Conservation (phyloP, 306 rosid genomes). For the Alnus glutinosa region DNA sequence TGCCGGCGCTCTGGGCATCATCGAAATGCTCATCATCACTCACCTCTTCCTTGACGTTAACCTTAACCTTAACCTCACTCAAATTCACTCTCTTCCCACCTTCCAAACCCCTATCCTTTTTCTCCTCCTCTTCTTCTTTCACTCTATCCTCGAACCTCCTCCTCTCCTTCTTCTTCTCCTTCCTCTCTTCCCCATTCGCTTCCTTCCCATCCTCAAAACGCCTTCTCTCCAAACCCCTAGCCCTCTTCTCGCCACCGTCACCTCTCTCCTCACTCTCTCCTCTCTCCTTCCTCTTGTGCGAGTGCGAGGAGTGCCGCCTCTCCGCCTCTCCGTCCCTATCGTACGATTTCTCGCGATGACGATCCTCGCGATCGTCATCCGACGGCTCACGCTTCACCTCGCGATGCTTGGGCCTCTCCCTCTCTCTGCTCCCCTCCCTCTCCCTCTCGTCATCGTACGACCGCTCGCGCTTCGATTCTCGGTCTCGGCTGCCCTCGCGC, state of each 20-base stretch:
- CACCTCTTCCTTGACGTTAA: constrained; percentile 36
- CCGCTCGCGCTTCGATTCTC: constrained; percentile 45
- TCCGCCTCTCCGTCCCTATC: constrained; percentile 43
- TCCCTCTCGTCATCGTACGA: constrained; percentile 39
- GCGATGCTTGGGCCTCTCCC: constrained; percentile 45
- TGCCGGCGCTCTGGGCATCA: constrained; percentile 35
- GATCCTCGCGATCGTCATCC: constrained; percentile 29
- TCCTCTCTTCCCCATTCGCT: constrained; percentile 37
- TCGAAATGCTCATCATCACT: constrained; percentile 27
- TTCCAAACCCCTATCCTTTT: constrained; percentile 32
- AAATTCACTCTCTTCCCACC: constrained; percentile 21
- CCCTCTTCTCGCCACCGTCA: constrained; percentile 58
- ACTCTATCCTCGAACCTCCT: constrained; percentile 71
- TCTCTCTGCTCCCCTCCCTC: constrained; percentile 44
- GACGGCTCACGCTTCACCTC: constrained; percentile 32
- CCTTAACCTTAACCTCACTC: constrained; percentile 23
- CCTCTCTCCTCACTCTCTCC: constrained; percentile 53
- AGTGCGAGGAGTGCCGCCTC: constrained; percentile 41
- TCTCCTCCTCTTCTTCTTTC: constrained; percentile 35
- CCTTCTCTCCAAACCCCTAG: constrained; percentile 55
- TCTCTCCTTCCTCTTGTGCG: constrained; percentile 81
- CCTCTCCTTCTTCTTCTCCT: constrained; percentile 49
- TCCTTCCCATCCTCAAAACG: constrained; percentile 37
- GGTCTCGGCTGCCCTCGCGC: constrained; percentile 27
- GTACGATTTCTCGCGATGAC: constrained; percentile 23